A percentile compares a stretch with the other conserved stretches of the same genome.
Evolutionary conservation across 1,284 basidiomycete genomes (phyloP).

Genomic region (Pulchroboletus neoregius): DNA sequence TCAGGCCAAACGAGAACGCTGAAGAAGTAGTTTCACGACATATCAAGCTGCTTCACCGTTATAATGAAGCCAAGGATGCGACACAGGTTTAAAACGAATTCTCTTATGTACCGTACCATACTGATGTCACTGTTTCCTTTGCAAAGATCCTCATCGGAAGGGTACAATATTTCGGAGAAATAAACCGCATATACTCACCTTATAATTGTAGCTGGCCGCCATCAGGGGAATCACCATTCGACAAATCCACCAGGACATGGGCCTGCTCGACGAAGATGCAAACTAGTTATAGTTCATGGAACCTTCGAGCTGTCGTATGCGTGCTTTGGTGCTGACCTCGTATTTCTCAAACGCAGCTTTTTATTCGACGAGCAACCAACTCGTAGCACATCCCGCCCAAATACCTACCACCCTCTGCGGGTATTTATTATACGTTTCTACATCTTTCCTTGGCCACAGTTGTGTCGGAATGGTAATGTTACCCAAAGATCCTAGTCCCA

Average conservation of each 20-base stretch:
- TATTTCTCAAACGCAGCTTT: constrained; percentile 2
- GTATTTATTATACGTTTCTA: constrained; percentile 8
- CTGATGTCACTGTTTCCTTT: constrained; percentile 1
- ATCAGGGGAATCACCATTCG: constrained; percentile 61
- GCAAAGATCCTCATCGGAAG: constrained; percentile 36
- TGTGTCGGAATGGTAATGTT: constrained; percentile 48
- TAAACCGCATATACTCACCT: constrained; percentile 12
- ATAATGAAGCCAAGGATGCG: constrained; percentile 80
- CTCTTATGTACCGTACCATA: not conserved
- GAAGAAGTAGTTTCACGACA: constrained; percentile 64
- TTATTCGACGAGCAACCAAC: constrained; percentile 53
- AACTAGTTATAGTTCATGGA: constrained; percentile 17
- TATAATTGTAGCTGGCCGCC: constrained; percentile 51
- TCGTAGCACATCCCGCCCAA: constrained; percentile 76
- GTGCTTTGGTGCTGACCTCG: not conserved
- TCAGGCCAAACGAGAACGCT: constrained; percentile 51
- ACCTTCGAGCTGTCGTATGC: not conserved
- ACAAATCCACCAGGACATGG: constrained; percentile 67
- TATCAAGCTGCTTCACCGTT: constrained; percentile 67
- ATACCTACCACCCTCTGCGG: constrained; percentile 33
- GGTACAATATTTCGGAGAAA: constrained; percentile 31
- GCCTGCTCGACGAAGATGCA: constrained; percentile 45
- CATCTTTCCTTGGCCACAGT: constrained; percentile 45
- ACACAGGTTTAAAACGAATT: constrained; percentile 49
- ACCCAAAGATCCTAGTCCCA: constrained; percentile 60